Conservation (phyloP, 176 grass and related monocot species). For the Sorghum bicolor region DNA sequence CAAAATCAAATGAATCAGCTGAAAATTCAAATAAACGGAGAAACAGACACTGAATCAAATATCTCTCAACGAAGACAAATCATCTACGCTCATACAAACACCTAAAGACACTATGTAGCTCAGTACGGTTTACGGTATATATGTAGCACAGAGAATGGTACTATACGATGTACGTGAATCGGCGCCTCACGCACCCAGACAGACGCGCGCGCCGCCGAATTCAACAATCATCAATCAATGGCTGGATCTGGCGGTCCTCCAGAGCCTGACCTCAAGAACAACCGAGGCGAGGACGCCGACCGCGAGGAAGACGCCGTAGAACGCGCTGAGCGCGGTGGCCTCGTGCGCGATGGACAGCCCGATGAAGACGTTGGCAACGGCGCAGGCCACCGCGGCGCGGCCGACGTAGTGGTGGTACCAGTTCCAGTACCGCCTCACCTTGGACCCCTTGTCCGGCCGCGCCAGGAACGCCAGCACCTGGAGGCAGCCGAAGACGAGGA, state of each 20-base stretch:
- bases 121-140: too few relatives aligned
- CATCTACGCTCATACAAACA: slow-evolving; percentile 21
- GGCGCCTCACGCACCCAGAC: not conserved
- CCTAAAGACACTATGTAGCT: too few relatives aligned
- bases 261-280: slow-evolving; percentile 47
- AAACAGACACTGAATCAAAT: not conserved
- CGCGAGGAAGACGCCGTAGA: slow-evolving; percentile 41
- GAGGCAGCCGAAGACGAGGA: slow-evolving; percentile 51
- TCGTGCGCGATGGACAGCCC: slow-evolving; percentile 47
- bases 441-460: slow-evolving; percentile 50
- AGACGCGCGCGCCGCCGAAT: not conserved
- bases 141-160: too few relatives aligned
- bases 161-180: not conserved
- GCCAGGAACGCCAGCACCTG: slow-evolving; percentile 69
- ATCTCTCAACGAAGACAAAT: not conserved
- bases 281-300: slow-evolving; percentile 22
- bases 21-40: not conserved
- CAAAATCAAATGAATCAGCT: not conserved
- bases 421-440: slow-evolving; percentile 66
- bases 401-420: slow-evolving; percentile 66
- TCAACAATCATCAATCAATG: too few relatives aligned
- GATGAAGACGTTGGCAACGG: slow-evolving; percentile 49
- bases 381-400: slow-evolving; percentile 33
- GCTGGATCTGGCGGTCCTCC: slow-evolving; percentile 4
- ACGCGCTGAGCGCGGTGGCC: not conserved